Conservation (phyloP, 768 basidiomycete genomes). For the Leccinum arenicola region DNA sequence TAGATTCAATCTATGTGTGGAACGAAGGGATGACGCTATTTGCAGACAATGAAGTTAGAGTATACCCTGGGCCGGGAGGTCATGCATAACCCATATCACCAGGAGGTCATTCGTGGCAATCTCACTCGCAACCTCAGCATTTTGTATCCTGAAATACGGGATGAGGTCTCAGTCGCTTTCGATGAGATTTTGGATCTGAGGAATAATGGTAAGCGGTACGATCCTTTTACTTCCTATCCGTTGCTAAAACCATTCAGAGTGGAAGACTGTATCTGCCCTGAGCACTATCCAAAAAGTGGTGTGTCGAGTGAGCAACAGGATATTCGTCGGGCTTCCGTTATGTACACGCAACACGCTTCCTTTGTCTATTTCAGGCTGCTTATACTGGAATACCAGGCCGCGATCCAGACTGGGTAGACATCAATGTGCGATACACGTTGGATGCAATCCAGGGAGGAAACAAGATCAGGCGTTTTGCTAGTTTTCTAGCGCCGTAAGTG, state of each 20-base stretch:
- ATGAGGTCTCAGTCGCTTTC: background rate
- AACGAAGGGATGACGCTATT: background rate
- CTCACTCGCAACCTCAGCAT: conserved; percentile 36
- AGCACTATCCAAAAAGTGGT: background rate
- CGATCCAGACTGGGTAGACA: conserved; percentile 2
- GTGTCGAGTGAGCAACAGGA: background rate
- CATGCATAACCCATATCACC: conserved; percentile 31
- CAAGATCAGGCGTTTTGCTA: background rate
- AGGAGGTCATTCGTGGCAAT: conserved; percentile 24
- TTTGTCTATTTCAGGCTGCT: background rate
- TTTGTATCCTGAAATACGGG: background rate
- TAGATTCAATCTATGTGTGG: background rate
- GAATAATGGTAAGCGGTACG: background rate
- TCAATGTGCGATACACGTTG: background rate
- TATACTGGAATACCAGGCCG: background rate
- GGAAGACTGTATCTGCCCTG: background rate
- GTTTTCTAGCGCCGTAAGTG: background rate
- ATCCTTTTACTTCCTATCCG: background rate
- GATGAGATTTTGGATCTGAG: background rate
- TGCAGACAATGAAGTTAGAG: conserved; percentile 35
- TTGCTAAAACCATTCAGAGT: background rate
- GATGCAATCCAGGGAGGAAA: background rate
- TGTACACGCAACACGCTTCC: background rate
- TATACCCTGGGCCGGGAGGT: conserved; percentile 39
- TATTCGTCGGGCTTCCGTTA: background rate